Conservation (phyloP, 148 eudicot species). For the Silene uniflora region DNA sequence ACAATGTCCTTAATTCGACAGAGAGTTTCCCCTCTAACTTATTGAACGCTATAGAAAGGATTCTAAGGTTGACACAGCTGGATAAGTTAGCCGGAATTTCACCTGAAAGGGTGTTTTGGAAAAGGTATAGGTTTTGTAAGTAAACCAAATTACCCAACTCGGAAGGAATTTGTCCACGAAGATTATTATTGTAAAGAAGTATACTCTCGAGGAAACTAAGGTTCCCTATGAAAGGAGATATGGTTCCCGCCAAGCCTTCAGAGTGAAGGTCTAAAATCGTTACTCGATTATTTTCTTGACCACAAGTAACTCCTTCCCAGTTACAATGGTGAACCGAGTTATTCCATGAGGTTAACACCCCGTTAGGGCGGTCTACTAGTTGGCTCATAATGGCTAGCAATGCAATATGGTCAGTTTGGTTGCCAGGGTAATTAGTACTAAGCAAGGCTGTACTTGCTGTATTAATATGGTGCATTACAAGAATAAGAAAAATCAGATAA, state of each 20-base stretch:
- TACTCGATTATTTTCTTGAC: constrained; percentile 21
- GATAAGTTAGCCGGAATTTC: too few species aligned
- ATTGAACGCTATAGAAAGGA: too few species aligned
- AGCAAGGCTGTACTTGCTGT: background rate
- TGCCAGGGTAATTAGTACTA: background rate
- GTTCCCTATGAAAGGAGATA: constrained; percentile 44
- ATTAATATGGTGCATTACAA: background rate
- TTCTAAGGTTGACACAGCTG: too few species aligned
- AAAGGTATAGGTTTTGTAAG: too few species aligned
- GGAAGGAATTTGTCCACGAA: constrained; percentile 30
- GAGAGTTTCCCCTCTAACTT: too few species aligned
- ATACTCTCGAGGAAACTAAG: constrained; percentile 31
- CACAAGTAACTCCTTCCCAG: constrained; percentile 42
- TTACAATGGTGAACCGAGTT: constrained; percentile 34
- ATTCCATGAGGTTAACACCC: constrained; percentile 36
- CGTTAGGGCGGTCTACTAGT: background rate
- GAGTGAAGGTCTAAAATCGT: constrained; percentile 21
- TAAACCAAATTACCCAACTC: constrained; percentile 28
- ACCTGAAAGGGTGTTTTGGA: too few species aligned
- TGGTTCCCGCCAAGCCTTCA: constrained; percentile 19
- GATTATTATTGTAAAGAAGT: constrained; percentile 26
- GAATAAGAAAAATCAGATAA: background rate
- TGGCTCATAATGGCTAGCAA: background rate
- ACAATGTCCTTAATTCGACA: too few species aligned
- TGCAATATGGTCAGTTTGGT: background rate